phyloP scores from a whole-genome alignment of 129 eudicot genomes.

The Apium graveolens region DNA sequence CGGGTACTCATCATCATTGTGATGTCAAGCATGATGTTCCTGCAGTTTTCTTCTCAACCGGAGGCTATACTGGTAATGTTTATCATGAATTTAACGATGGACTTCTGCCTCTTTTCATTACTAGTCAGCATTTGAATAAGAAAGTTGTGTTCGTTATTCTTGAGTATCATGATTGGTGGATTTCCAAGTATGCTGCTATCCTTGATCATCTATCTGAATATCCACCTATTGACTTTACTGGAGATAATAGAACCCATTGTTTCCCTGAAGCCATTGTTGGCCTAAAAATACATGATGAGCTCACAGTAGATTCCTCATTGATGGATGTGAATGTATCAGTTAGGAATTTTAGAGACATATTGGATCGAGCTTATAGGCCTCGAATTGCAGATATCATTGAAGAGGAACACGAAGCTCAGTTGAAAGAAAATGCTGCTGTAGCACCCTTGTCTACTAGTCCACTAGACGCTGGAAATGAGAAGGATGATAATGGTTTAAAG shows the following conservation, averaged over 20 bases:
- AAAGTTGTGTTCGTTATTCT: constrained; percentile 87
- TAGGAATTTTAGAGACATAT: constrained; percentile 53
- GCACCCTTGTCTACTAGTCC: constrained; percentile 13
- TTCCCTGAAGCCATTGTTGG: constrained; percentile 83
- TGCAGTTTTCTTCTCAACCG: constrained; percentile 92
- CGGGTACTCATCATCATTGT: constrained; percentile 28
- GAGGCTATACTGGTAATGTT: constrained; percentile 94
- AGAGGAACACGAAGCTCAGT: constrained; percentile 37
- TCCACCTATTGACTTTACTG: constrained; percentile 56
- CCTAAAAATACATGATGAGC: constrained; percentile 73
- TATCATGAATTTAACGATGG: constrained; percentile 97
- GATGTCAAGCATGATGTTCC: constrained; percentile 82
- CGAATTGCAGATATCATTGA: constrained; percentile 44
- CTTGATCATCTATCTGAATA: constrained; percentile 68
- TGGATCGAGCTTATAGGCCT: constrained; percentile 72
- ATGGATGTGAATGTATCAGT: constrained; percentile 54
- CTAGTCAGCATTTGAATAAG: constrained; percentile 74
- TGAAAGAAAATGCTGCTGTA: background rate
- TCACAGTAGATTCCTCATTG: constrained; percentile 46
- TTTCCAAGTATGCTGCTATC: constrained; percentile 56
- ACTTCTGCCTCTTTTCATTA: constrained; percentile 71
- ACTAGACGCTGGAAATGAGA: background rate
- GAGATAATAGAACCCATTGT: constrained; percentile 82
- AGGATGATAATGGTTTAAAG: constrained; percentile 1
- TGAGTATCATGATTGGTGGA: constrained; percentile 95